Base-by-base conservation (phyloP, 352 stramenopile species). In the Saprolegnia parasitica region DNA sequence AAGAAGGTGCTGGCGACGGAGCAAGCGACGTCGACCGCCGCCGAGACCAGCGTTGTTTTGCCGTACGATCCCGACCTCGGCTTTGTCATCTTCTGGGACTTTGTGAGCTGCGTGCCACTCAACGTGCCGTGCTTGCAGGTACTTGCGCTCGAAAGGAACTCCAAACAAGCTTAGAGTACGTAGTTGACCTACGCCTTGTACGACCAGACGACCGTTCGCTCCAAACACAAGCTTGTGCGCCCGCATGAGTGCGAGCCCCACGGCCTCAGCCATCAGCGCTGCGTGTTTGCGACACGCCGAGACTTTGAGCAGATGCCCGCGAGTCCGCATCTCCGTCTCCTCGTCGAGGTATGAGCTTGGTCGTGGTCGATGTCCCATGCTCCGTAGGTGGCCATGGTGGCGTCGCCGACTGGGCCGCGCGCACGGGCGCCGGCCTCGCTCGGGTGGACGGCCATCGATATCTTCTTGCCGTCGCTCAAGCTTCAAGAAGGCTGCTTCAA, bases 171-270 rank as follows among this genome's bases (percentile, higher is more conserved):
- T 5, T 55, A 2, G 35, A 60, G 35, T 64, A 18, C 24, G 15
- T 67, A 88, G 76, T 67, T 82, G 21, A 88, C 79, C 11, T 88
- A 78, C 47, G 77, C 78, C 29, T 37, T 86, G 1, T 88, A 78
- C 65, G 77, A 84, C 8, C 76, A 72, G 1, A 77, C 75, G 29
- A 11, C 73, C 11, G 60, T 76, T 6, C 79, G 72, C 32, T 81
- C 73, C 6, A 73, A 79, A 32, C 84, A 86, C 65, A 84, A 81
- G 32, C 67, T 77, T 21, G 57, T 83, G 0, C 52, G 56, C 11
- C 55, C 71, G 1, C 80, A 81, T 62, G 72, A 76, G 16, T 72
- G 63, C 5, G 78, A 84, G 37, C 13, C 46, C 5, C 58, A 74
- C 21, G 71, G 71, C 10, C 73, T 73, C 37, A 71, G 68, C 10